Evolutionary conservation across 1,284 basidiomycete species (phyloP).

Genomic region (Quambalaria eucalypti): DNA sequence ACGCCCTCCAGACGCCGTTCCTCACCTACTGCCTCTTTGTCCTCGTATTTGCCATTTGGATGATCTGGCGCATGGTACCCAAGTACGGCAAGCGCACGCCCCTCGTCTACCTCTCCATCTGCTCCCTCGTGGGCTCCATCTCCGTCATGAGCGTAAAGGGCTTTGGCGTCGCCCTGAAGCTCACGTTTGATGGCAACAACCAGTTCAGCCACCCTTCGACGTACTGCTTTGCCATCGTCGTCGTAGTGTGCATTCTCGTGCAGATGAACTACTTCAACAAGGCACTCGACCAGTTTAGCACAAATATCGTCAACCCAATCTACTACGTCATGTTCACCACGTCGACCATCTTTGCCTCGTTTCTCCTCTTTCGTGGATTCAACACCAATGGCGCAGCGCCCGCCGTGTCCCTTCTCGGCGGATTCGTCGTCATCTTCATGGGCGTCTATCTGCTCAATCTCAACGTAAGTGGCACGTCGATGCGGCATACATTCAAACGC

Average conservation of each 20-base stretch:
- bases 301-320: slow-evolving; percentile 96
- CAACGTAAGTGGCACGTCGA: slow-evolving; percentile 15
- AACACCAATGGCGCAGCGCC: slow-evolving; percentile 71
- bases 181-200: slow-evolving; percentile 87
- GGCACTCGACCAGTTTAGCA: slow-evolving; percentile 90
- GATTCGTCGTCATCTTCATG: slow-evolving; percentile 44
- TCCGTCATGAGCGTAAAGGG: slow-evolving; percentile 93
- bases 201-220: slow-evolving; percentile 90
- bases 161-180: slow-evolving; percentile 89
- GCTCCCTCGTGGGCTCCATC: slow-evolving; percentile 71
- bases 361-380: slow-evolving; percentile 93
- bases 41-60: slow-evolving; percentile 64
- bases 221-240: slow-evolving; percentile 81
- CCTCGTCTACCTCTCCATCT: slow-evolving; percentile 86
- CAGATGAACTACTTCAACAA: slow-evolving; percentile 99
- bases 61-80: slow-evolving; percentile 79
- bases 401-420: slow-evolving; percentile 41
- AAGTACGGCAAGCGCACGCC: slow-evolving; percentile 78
- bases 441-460: slow-evolving; percentile 45
- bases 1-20: slow-evolving; percentile 69
- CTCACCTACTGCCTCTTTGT: slow-evolving; percentile 81
- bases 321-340: slow-evolving; percentile 99
- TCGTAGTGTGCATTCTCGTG: slow-evolving; percentile 75
- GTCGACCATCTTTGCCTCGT: slow-evolving; percentile 83
- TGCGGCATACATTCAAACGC: not conserved